phyloP scores from a whole-genome alignment of 805 yeast genomes.

The Wickerhamiella vanderwaltii region DNA sequence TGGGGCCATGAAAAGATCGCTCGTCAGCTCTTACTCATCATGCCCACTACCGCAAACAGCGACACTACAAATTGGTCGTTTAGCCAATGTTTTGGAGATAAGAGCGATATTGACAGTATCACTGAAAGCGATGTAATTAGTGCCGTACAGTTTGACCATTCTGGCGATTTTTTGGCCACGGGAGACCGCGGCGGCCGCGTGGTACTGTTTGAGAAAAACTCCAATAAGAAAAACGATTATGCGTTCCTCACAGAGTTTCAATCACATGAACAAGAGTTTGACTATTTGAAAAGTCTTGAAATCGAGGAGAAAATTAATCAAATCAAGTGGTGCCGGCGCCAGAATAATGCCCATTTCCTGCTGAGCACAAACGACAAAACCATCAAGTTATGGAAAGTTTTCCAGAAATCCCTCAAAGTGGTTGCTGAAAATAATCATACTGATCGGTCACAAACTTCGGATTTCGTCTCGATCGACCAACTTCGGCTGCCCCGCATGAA shows the following conservation, averaged over 20 bases:
- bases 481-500: conserved; percentile 78
- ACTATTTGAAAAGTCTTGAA: conserved; percentile 86
- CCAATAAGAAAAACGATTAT: conserved; percentile 54
- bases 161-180: conserved; percentile 92
- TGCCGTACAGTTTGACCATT: conserved; percentile 89
- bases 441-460: conserved; percentile 29
- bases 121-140: conserved; percentile 96
- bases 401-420: conserved; percentile 80
- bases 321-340: conserved; percentile 87
- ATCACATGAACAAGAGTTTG: conserved; percentile 97
- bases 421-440: conserved; percentile 82
- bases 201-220: conserved; percentile 67
- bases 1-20: too few relatives aligned
- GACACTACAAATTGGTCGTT: conserved; percentile 54
- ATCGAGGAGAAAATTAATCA: conserved; percentile 95
- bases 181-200: conserved; percentile 99
- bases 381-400: conserved; percentile 94
- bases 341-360: conserved; percentile 80
- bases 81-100: conserved; percentile 97
- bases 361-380: conserved; percentile 94
- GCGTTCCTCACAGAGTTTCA: conserved; percentile 94
- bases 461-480: conserved; percentile 26
- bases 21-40: neutral
- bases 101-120: conserved; percentile 88
- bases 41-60: conserved; percentile 23